Evolutionary conservation across 306 rosid species (phyloP).

Genomic region (Aeschynomene evenia): DNA sequence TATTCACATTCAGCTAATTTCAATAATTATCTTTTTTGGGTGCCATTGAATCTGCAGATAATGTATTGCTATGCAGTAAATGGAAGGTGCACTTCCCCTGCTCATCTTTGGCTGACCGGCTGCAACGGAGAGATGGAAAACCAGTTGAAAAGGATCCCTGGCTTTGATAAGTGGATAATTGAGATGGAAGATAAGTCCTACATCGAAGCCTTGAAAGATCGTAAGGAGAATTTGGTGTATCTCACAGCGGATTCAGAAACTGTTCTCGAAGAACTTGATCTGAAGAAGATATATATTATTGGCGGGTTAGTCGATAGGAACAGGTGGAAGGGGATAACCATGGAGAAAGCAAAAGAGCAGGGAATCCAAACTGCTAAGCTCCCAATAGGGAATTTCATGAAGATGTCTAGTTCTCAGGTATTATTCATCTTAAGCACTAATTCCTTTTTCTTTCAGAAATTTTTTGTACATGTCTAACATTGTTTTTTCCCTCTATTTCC

Average conservation of each 20-base stretch:
- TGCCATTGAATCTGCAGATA: constrained; percentile 52
- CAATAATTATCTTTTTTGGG: not conserved
- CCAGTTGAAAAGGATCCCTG: constrained; percentile 67
- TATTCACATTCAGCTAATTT: not conserved
- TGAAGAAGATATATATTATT: constrained; percentile 63
- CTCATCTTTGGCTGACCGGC: constrained; percentile 92
- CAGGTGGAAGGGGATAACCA: constrained; percentile 86
- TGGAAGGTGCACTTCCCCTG: constrained; percentile 65
- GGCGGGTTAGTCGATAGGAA: constrained; percentile 96
- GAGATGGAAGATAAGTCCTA: constrained; percentile 70
- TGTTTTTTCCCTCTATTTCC: not conserved
- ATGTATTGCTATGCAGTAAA: constrained; percentile 89
- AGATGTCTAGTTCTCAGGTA: constrained; percentile 95
- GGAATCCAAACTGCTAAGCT: constrained; percentile 91
- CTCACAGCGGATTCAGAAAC: constrained; percentile 83
- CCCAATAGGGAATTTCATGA: constrained; percentile 77
- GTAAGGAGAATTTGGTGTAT: constrained; percentile 72
- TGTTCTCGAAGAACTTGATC: constrained; percentile 86
- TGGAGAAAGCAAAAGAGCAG: constrained; percentile 87
- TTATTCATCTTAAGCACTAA: constrained; percentile 9
- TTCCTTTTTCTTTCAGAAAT: not conserved
- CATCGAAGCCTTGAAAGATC: constrained; percentile 65
- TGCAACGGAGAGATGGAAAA: constrained; percentile 71
- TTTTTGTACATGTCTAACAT: not conserved
- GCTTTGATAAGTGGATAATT: constrained; percentile 79